Percentiles rank a stretch among this genome's conserved stretches.
phyloP scores from a whole-genome alignment of 1,139 yeast genomes.

The Kazachstania sp. region DNA sequence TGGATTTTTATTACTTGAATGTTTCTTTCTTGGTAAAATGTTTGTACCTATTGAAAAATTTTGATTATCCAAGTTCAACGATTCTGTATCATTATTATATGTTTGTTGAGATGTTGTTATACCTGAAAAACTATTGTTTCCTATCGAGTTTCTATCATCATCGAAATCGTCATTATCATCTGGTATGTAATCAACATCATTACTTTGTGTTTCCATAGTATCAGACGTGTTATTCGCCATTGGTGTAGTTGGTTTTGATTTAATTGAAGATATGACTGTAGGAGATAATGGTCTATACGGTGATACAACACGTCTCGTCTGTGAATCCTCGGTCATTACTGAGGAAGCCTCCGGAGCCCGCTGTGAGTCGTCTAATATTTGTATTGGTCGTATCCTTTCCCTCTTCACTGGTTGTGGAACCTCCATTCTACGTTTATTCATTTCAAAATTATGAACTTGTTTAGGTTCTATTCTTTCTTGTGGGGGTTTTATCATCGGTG shows the following conservation, averaged over 20 bases:
- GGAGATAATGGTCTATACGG: background rate
- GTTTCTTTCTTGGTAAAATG: constrained; percentile 3
- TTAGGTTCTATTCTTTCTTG: background rate
- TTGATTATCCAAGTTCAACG: background rate
- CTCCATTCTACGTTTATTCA: constrained; percentile 1
- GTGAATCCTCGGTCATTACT: background rate
- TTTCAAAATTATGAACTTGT: background rate
- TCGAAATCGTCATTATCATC: background rate
- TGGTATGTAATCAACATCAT: background rate
- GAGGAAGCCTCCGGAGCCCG: background rate
- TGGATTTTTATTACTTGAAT: constrained; percentile 1
- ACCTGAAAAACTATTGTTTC: background rate
- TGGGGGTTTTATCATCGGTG: background rate
- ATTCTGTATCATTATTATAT: background rate
- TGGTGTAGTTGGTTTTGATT: background rate
- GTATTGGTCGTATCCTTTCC: constrained; percentile 3
- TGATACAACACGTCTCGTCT: no score
- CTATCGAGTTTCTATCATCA: background rate
- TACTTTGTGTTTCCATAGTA: background rate
- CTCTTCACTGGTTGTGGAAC: background rate
- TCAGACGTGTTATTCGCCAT: background rate
- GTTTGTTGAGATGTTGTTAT: background rate
- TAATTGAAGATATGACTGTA: background rate
- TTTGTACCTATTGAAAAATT: constrained; percentile 4
- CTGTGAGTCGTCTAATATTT: background rate